Conservation (phyloP, 2,329 filamentous ascomycete genomes). For the Stachybotrys elegans region DNA sequence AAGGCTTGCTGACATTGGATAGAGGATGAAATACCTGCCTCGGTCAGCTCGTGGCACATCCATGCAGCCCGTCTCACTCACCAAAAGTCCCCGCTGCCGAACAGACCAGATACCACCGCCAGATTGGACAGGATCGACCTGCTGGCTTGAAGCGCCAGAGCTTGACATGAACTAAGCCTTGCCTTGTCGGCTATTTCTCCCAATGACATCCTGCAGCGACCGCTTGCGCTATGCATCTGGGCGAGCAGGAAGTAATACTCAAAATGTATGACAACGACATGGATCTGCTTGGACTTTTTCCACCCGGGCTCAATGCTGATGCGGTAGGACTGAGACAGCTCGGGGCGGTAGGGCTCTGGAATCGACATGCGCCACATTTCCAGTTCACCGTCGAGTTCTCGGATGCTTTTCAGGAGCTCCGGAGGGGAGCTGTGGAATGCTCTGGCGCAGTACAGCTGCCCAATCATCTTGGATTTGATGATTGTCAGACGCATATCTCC, state of each 20-base stretch:
- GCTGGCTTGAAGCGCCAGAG: not conserved
- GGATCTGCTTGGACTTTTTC: not conserved
- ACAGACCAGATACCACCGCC: not conserved
- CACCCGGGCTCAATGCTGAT: not conserved
- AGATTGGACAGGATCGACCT: not conserved
- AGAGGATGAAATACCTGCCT: not conserved
- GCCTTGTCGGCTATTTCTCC: not conserved
- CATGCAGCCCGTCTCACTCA: too few relatives aligned
- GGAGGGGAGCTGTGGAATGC: not conserved
- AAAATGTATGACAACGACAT: slow-evolving; percentile 1
- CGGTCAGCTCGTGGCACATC: too few relatives aligned
- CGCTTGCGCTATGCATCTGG: not conserved
- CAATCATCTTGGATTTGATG: not conserved
- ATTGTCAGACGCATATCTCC: slow-evolving; percentile 1
- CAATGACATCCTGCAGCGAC: not conserved
- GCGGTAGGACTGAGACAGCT: not conserved
- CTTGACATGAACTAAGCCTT: not conserved
- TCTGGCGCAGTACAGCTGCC: not conserved
- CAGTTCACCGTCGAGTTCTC: not conserved
- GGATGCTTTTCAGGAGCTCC: not conserved
- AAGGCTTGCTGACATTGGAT: not conserved
- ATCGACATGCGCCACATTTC: not conserved
- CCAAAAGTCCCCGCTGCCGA: not conserved
- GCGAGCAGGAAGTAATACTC: not conserved
- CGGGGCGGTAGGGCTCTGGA: not conserved